A percentile compares a stretch with the other conserved stretches of the same genome.
phyloP scores from a whole-genome alignment of 1,284 basidiomycete species.

The Pseudozyma sp. region DNA sequence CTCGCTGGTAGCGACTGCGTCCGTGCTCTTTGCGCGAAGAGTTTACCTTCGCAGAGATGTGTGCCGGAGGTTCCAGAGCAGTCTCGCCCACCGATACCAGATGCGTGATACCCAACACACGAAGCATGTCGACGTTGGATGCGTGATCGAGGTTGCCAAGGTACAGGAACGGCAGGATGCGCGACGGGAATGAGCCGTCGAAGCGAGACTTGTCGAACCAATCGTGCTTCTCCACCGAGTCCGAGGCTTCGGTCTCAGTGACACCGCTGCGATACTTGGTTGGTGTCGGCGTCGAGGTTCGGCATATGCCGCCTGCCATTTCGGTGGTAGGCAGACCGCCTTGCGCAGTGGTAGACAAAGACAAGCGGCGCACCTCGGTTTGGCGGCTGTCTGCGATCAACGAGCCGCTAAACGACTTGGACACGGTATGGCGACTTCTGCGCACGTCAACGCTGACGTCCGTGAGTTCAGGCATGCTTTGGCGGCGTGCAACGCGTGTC shows the following conservation, averaged over 20 bases:
- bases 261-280: slow-evolving; percentile 14
- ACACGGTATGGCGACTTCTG: slow-evolving; percentile 17
- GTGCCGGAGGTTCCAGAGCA: slow-evolving; percentile 73
- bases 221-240: slow-evolving; percentile 55
- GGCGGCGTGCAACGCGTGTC: slow-evolving; percentile 15
- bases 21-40: slow-evolving; percentile 17
- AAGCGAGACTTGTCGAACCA: slow-evolving; percentile 95
- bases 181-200: slow-evolving; percentile 93
- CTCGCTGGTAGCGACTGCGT: slow-evolving; percentile 33
- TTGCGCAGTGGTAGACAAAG: slow-evolving; percentile 12
- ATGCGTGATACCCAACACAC: slow-evolving; percentile 94
- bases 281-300: slow-evolving; percentile 40
- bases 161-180: slow-evolving; percentile 93
- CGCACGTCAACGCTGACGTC: slow-evolving; percentile 11
- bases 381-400: slow-evolving; percentile 7
- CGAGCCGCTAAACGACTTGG: slow-evolving; percentile 34
- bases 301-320: slow-evolving; percentile 27
- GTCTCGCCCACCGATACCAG: slow-evolving; percentile 97
- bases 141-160: slow-evolving; percentile 93
- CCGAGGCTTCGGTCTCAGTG: background rate
- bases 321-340: slow-evolving; percentile 10
- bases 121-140: slow-evolving; percentile 92
- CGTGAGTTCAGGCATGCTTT: slow-evolving; percentile 10
- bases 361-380: slow-evolving; percentile 21
- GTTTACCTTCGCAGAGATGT: slow-evolving; percentile 44